These are phyloP conservation scores for Scheffersomyces illinoinensis DNA, from an alignment of 1,139 yeast genomes.

Conservation along the genomic window DNA sequence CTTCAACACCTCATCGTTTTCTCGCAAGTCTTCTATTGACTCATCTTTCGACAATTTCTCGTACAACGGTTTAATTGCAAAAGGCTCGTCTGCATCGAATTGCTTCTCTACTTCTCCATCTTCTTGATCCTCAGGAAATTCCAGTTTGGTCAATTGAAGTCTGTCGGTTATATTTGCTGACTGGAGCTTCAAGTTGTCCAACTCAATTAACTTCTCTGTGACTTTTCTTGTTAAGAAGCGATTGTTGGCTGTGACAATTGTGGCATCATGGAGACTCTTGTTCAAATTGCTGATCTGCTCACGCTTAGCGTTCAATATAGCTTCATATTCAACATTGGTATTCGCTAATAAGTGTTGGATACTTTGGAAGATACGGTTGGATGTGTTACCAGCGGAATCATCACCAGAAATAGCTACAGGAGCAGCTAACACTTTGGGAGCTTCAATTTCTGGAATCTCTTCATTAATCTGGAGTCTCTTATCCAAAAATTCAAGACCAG, in stretches of 20 bases:
- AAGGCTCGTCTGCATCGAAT: slow-evolving; percentile 62
- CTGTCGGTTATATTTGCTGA: slow-evolving; percentile 45
- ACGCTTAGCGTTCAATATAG: slow-evolving; percentile 36
- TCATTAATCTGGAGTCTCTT: slow-evolving; percentile 28
- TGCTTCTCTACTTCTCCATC: slow-evolving; percentile 9
- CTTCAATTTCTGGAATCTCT: slow-evolving; percentile 20
- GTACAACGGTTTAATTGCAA: slow-evolving; percentile 60
- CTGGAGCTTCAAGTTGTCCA: slow-evolving; percentile 47
- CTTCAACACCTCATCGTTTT: slow-evolving; percentile 24
- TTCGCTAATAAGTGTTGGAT: slow-evolving; percentile 42
- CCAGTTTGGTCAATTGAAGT: slow-evolving; percentile 24
- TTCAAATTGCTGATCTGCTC: slow-evolving; percentile 39
- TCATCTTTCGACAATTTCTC: slow-evolving; percentile 45
- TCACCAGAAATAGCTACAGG: slow-evolving; percentile 5
- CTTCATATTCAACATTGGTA: slow-evolving; percentile 44
- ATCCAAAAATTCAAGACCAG: slow-evolving; percentile 35
- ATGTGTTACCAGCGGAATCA: slow-evolving; percentile 17
- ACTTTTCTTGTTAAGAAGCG: slow-evolving; percentile 40
- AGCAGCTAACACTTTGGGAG: slow-evolving; percentile 15
- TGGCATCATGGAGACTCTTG: slow-evolving; percentile 41
- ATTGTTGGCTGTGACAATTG: slow-evolving; percentile 48
- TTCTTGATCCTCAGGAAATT: slow-evolving; percentile 16
- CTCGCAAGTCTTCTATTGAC: slow-evolving; percentile 25
- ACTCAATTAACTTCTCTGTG: slow-evolving; percentile 35
- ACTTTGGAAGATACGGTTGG: slow-evolving; percentile 39